A percentile compares a stretch with the other conserved stretches of the same genome.
Evolutionary conservation across 169 alveolate species (phyloP).

Genomic region (Cryptosporidium parvum): DNA sequence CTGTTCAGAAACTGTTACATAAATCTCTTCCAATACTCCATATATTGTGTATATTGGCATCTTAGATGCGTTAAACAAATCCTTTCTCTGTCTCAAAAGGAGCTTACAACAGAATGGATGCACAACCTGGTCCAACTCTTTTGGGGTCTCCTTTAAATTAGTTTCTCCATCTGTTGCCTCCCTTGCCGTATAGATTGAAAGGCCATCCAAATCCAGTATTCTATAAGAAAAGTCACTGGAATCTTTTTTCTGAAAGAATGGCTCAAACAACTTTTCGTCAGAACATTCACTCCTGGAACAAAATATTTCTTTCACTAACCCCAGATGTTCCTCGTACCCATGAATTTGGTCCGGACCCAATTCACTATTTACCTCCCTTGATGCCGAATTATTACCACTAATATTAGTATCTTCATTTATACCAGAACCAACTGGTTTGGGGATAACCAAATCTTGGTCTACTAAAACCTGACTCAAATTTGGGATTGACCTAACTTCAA

Average conservation of each 20-base stretch:
- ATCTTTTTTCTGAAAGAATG: conserved; percentile 56
- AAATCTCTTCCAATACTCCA: conserved; percentile 69
- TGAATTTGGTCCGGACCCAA: conserved; percentile 47
- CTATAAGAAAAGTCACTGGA: conserved; percentile 58
- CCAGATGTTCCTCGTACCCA: conserved; percentile 51
- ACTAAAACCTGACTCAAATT: conserved; percentile 47
- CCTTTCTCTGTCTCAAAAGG: conserved; percentile 52
- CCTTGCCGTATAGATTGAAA: conserved; percentile 15
- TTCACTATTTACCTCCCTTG: background rate
- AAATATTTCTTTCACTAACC: conserved; percentile 21
- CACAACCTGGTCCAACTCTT: conserved; percentile 19
- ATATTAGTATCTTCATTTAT: too few species aligned
- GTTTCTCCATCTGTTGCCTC: background rate
- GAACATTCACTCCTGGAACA: conserved; percentile 20
- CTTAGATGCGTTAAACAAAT: conserved; percentile 21
- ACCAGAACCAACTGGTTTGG: background rate
- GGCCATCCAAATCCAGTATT: conserved; percentile 55
- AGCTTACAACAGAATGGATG: conserved; percentile 70
- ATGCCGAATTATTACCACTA: background rate
- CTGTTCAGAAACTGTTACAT: conserved; percentile 54
- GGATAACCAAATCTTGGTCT: background rate
- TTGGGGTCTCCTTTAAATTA: background rate
- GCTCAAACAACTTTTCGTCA: conserved; percentile 42
- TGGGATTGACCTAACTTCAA: conserved; percentile 70
- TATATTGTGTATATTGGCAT: conserved; percentile 61